Conservation (phyloP, 1,284 basidiomycete genomes). For the Cystobasidium slooffiae region DNA sequence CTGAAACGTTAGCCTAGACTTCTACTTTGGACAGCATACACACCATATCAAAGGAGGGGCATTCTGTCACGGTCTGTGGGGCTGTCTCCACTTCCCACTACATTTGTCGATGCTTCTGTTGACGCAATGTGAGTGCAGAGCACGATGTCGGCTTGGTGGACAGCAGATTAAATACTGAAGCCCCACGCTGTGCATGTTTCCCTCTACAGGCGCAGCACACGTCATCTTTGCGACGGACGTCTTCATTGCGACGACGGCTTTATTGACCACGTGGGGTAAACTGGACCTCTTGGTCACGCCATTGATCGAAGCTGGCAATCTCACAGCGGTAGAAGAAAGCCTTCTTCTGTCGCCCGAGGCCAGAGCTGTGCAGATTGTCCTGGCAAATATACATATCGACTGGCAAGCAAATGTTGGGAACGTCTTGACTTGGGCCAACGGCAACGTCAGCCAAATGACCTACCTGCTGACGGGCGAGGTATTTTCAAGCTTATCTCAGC, state of each 20-base stretch:
- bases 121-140: slow-evolving; percentile 22
- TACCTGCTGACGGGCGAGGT: background rate
- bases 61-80: slow-evolving; percentile 14
- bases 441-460: background rate
- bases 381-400: slow-evolving; percentile 15
- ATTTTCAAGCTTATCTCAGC: background rate
- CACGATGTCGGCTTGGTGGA: too few species aligned
- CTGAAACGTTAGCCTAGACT: background rate
- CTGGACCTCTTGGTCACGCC: background rate
- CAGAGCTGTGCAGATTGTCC: background rate
- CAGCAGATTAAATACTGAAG: too few species aligned
- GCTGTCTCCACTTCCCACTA: slow-evolving; percentile 22
- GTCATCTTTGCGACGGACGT: slow-evolving; percentile 22
- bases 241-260: background rate
- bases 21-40: slow-evolving; percentile 25
- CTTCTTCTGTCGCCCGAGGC: background rate
- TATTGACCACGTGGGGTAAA: background rate
- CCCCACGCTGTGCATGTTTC: background rate
- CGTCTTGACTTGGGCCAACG: slow-evolving; percentile 6
- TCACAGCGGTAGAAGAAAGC: slow-evolving; percentile 4
- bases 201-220: slow-evolving; percentile 1
- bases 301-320: background rate
- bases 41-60: slow-evolving; percentile 14
- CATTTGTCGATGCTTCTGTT: slow-evolving; percentile 27
- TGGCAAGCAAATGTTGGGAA: slow-evolving; percentile 14